Evolutionary conservation across 257 asterid species (phyloP), one percentile per base, ranked within the genome.

Genomic region (Penstemon davidsonii): DNA sequence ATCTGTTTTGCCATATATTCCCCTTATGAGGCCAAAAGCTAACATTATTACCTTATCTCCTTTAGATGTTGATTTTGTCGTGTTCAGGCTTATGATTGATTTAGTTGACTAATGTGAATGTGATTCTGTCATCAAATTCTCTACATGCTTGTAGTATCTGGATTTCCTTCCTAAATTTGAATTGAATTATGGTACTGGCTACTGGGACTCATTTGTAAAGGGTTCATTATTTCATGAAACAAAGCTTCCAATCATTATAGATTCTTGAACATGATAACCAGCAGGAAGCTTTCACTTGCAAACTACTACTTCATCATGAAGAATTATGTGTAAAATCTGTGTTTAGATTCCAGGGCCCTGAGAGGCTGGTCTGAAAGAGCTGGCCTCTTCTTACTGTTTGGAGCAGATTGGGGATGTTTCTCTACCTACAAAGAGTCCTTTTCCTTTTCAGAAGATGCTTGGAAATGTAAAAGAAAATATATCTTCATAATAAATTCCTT

Each of bases 91-190:
- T 50, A 25, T 62, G 33, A 60, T 41, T 19, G 13, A 39, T 55
- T 42, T 69, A 6, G 57, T 41, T 8, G 49, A 60, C 40, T 11
- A 55, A 53, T 12, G 1, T 64, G 8, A 10, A 42, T 60, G 68
- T 40, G 71, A 60, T 71, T 60, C 64, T 66, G 11, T 60, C 63
- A 39, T 76, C 51, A 41, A 55, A 8, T 6, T 9, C 57, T 47
- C 8, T 25, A 25, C 33, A 25, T 43, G 19, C 25, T 38, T 63
- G 18, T 53, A 25, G 55, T n/a, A 33, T 40, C 37, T 43, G 52
- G 52, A 36, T 13, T 13, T 41, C 7, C 55, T 51, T 8, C 25
- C 5, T n/a, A 40, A 65, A 19, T 58, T 49, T 49, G 51, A 25
- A 45, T 41, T 60, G 47, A 38, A 60, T 45, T 18, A 11, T 4